A percentile compares a stretch with the other conserved stretches of the same genome.
Conservation (phyloP, 495 filamentous ascomycete genomes). For the Hypoxylon rickii region DNA sequence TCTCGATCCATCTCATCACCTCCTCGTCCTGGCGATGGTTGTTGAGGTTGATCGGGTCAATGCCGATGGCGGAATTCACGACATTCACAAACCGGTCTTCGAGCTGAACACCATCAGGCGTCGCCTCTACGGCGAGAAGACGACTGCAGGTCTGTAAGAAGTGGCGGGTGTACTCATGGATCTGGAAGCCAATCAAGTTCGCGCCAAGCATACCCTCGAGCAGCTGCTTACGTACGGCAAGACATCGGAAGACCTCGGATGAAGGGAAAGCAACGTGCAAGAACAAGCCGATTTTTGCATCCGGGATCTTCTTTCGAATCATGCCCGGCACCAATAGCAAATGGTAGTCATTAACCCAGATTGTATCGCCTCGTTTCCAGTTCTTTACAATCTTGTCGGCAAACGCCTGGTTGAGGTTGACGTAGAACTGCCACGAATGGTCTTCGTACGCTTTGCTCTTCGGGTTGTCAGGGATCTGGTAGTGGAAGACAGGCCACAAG, state of each 20-base stretch:
- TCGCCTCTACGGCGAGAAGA: constrained; percentile 82
- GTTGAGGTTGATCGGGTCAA: constrained; percentile 77
- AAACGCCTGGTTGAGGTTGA: constrained; percentile 86
- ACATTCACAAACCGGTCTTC: constrained; percentile 92
- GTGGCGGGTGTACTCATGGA: constrained; percentile 86
- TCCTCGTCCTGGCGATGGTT: constrained; percentile 71
- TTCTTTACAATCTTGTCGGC: constrained; percentile 85
- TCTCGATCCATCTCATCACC: constrained; percentile 75
- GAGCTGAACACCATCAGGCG: constrained; percentile 83
- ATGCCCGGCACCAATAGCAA: constrained; percentile 88
- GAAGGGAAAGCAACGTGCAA: constrained; percentile 93
- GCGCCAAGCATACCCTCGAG: constrained; percentile 90
- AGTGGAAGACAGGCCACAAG: constrained; percentile 91
- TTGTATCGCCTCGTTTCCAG: constrained; percentile 87
- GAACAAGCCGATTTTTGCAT: constrained; percentile 94
- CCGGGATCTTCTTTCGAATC: constrained; percentile 82
- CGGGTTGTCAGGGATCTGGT: constrained; percentile 93
- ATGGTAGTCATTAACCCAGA: constrained; percentile 97
- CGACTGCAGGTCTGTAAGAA: constrained; percentile 94
- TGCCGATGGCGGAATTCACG: constrained; percentile 73
- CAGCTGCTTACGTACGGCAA: constrained; percentile 80
- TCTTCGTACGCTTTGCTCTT: constrained; percentile 98
- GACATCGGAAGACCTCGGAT: constrained; percentile 89
- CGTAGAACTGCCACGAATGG: constrained; percentile 93
- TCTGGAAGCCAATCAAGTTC: constrained; percentile 90